Conservation (phyloP, 805 yeast species). For the Wickerhamiella occidentalis region DNA sequence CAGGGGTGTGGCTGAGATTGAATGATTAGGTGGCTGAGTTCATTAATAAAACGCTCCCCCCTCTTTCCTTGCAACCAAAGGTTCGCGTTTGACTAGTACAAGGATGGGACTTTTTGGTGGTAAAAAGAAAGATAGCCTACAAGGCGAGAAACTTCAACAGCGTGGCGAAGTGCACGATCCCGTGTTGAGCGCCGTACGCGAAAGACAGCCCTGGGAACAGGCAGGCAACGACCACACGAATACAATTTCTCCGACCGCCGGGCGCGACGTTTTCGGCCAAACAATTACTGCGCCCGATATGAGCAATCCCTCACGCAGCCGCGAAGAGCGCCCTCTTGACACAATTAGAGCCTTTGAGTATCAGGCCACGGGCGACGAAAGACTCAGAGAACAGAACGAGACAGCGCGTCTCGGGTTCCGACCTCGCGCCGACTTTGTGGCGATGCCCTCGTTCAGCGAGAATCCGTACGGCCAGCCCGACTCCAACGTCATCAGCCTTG, state of each 20-base stretch:
- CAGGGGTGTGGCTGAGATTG: neutral
- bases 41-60: neutral
- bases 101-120: slow-evolving; percentile 8
- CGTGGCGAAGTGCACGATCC: slow-evolving; percentile 65
- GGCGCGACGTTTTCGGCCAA: slow-evolving; percentile 77
- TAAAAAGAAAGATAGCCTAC: neutral
- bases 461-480: slow-evolving; percentile 27
- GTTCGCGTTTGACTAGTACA: neutral
- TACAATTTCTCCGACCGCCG: slow-evolving; percentile 39
- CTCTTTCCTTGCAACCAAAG: neutral
- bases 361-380: slow-evolving; percentile 79
- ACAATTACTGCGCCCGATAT: slow-evolving; percentile 68
- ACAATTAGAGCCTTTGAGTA: slow-evolving; percentile 90
- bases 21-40: neutral
- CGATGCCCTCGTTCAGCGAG: slow-evolving; percentile 46
- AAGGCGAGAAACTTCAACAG: slow-evolving; percentile 1
- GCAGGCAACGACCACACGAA: slow-evolving; percentile 29
- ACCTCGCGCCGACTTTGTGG: slow-evolving; percentile 45
- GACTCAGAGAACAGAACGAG: slow-evolving; percentile 71
- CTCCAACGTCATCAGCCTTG: slow-evolving; percentile 32
- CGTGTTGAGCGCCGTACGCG: slow-evolving; percentile 84
- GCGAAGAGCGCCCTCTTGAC: slow-evolving; percentile 95
- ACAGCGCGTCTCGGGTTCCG: slow-evolving; percentile 72
- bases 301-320: slow-evolving; percentile 82
- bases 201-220: slow-evolving; percentile 88